phyloP scores from a whole-genome alignment of 2,329 filamentous ascomycete species.

The Penicillium sp. region DNA sequence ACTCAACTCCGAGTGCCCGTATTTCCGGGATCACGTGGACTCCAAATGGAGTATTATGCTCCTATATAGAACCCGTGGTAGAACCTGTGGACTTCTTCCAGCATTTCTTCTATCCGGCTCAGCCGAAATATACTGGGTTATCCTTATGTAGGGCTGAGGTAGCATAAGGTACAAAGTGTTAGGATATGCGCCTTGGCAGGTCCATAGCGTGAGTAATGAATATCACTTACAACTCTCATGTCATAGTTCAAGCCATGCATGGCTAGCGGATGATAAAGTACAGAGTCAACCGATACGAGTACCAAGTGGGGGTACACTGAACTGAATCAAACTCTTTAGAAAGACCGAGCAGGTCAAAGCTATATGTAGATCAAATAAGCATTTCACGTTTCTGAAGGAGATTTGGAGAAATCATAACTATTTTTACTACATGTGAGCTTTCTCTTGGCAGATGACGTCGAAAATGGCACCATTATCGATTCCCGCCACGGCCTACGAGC shows the following conservation, averaged over 20 bases:
- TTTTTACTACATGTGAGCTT: not conserved
- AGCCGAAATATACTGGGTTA: not conserved
- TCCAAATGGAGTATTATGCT: slow-evolving; percentile 12
- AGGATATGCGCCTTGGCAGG: not conserved
- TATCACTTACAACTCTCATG: not conserved
- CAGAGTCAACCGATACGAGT: not conserved
- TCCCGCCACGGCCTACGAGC: no score
- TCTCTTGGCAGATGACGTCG: not conserved
- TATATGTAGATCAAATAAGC: not conserved
- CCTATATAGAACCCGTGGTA: slow-evolving; percentile 1
- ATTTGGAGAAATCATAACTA: not conserved
- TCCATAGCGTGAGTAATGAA: not conserved
- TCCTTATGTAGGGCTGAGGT: not conserved
- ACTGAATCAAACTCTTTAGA: not conserved
- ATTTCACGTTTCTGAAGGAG: not conserved
- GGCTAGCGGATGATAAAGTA: not conserved
- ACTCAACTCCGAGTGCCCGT: slow-evolving; percentile 5
- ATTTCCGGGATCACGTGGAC: slow-evolving; percentile 15
- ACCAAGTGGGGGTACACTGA: not conserved
- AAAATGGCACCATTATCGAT: no score
- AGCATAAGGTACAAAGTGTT: not conserved
- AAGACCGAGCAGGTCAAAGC: not conserved
- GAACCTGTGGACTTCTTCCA: not conserved
- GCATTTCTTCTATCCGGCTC: not conserved
- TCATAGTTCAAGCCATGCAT: not conserved